Evolutionary conservation across 805 yeast species (phyloP), one percentile per base, ranked within the genome.

Genomic region (Ogataea paradorogensis): DNA sequence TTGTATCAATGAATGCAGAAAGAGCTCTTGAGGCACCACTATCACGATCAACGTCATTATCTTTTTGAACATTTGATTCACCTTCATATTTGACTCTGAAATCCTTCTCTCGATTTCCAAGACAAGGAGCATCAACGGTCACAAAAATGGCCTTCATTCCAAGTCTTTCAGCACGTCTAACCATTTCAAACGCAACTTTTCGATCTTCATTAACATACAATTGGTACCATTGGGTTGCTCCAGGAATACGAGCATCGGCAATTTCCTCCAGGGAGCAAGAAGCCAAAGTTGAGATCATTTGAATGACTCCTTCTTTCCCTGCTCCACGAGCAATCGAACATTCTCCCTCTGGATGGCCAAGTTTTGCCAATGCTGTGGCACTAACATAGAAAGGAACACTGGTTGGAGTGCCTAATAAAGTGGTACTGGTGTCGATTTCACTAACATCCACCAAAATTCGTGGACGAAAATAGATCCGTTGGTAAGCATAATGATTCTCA

Each of bases 331-430:
- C 88, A 48, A 91, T 74, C 13, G 83, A 88, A 43, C 78, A 76
- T 62, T 91, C 98, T 42, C 98, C 98, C 28, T 87, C 96, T 2
- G 88, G 88, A 56, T 90, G 93, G 3, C 97, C 98, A 50, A 91
- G 72, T 56, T 82, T 84, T 26, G 95, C 96, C 46, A 89, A 70
- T 0, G 97, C 98, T 5, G 98, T 87, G 2, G 98, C 98, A 27
- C 91, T 74, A 38, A 84, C 78, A 58, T 90, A 91, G 60, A 91
- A 88, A 11, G 98, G 98, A 10, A 80, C 84, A 13, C 75, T 66
- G 1, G 80, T 69, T 36, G 71, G 66, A 14, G 76, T 56, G n/a
- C 96, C 96, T 27, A 91, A 67, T 77, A 91, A 76, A 5, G 77
- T 71, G 8, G 95, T 82, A 9, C 82, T 61, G 23, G 79, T 61